A percentile compares a stretch with the other conserved stretches of the same genome.
These are phyloP conservation scores for Colletotrichum liriopes DNA, from an alignment of 2,329 filamentous ascomycete genomes.

Conservation along the genomic window DNA sequence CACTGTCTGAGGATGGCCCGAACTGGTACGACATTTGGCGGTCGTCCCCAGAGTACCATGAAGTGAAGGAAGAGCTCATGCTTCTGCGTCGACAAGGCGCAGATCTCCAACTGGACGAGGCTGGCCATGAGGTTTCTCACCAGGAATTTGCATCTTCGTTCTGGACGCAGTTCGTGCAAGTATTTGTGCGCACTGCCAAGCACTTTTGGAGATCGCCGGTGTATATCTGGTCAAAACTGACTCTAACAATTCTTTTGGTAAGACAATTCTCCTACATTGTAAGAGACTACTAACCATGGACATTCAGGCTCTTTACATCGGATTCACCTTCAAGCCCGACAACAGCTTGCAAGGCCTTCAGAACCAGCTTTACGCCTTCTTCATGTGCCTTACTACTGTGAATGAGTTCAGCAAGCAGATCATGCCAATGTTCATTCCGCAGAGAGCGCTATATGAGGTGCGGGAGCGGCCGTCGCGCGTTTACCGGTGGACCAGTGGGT, in stretches of 20 bases:
- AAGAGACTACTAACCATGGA: conserved; percentile 50
- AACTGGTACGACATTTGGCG: conserved; percentile 57
- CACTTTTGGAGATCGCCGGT: conserved; percentile 82
- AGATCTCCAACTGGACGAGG: no score
- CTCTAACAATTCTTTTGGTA: conserved; percentile 62
- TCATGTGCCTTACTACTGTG: conserved; percentile 80
- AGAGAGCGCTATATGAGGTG: conserved; percentile 77
- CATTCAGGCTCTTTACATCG: conserved; percentile 71
- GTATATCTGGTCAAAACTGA: conserved; percentile 79
- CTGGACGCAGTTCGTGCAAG: conserved; percentile 70
- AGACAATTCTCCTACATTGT: neutral
- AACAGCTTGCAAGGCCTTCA: conserved; percentile 76
- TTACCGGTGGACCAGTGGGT: conserved; percentile 57
- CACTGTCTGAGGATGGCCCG: conserved; percentile 45
- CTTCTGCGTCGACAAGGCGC: conserved; percentile 41
- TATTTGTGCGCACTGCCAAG: conserved; percentile 75
- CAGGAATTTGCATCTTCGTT: conserved; percentile 82
- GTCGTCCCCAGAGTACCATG: conserved; percentile 49
- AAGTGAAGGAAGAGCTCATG: conserved; percentile 49
- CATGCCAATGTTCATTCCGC: conserved; percentile 80
- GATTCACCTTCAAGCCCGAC: conserved; percentile 73
- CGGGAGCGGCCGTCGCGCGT: conserved; percentile 78
- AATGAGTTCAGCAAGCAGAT: conserved; percentile 73
- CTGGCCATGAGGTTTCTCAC: conserved; percentile 18
- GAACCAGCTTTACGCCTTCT: conserved; percentile 78